A percentile compares a stretch with the other conserved stretches of the same genome.
phyloP scores from a whole-genome alignment of 1,284 basidiomycete species.

The Neolentinus lepideus region DNA sequence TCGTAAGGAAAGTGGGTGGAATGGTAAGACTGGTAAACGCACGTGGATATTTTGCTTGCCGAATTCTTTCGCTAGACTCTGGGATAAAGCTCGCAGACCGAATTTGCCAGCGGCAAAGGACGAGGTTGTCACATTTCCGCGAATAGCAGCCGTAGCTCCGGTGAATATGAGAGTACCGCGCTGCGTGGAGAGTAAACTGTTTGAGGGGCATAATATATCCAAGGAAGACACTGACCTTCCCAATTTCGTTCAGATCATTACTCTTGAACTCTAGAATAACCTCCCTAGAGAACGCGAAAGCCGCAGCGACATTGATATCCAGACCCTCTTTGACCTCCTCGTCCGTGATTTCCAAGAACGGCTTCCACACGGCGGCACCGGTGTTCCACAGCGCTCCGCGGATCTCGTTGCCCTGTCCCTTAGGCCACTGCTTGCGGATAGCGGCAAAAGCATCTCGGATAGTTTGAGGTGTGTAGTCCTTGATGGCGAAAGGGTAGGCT shows the following conservation, averaged over 20 bases:
- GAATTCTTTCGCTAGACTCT: constrained; percentile 77
- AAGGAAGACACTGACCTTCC: constrained; percentile 15
- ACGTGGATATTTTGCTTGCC: constrained; percentile 76
- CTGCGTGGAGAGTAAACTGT: not conserved
- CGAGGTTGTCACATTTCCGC: constrained; percentile 61
- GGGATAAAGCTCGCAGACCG: constrained; percentile 57
- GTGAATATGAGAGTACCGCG: constrained; percentile 72
- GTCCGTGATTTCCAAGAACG: constrained; percentile 60
- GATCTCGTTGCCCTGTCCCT: constrained; percentile 27
- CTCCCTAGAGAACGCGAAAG: constrained; percentile 64
- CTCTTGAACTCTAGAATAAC: constrained; percentile 56
- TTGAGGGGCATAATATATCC: too few relatives aligned
- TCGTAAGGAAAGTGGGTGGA: too few relatives aligned
- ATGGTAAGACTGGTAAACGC: too few relatives aligned
- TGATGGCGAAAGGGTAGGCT: constrained; percentile 56
- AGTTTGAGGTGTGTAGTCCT: constrained; percentile 45
- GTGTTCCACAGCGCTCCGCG: constrained; percentile 66
- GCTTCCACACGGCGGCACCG: constrained; percentile 51
- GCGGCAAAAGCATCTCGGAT: constrained; percentile 46
- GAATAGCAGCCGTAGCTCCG: constrained; percentile 62
- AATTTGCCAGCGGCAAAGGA: constrained; percentile 67
- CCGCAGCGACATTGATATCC: constrained; percentile 50
- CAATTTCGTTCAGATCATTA: constrained; percentile 41
- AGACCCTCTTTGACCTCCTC: constrained; percentile 43
- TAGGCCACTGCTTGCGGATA: constrained; percentile 45